These are phyloP conservation scores for Eucalyptus albens DNA, from an alignment of 345 rosid genomes.

Conservation along the genomic window DNA sequence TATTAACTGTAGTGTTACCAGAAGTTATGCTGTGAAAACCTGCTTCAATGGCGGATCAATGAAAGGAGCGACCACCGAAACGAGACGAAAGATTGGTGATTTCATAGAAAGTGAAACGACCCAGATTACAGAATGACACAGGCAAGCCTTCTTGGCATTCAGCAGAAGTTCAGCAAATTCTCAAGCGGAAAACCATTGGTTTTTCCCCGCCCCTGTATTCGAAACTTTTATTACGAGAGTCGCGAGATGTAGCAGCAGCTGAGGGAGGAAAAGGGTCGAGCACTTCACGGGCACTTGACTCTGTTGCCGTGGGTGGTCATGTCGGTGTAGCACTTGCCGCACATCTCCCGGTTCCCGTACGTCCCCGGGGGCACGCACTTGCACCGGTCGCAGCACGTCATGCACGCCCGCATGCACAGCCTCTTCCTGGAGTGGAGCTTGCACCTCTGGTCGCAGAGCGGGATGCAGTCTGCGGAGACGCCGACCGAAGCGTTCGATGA, in stretches of 20 bases:
- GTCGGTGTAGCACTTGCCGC: conserved; percentile 81
- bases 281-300: conserved; percentile 62
- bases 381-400: conserved; percentile 85
- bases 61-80: background rate
- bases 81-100: background rate
- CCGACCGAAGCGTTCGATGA: background rate
- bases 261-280: background rate
- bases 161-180: background rate
- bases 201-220: background rate
- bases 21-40: background rate
- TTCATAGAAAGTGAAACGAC: background rate
- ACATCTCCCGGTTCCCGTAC: conserved; percentile 67
- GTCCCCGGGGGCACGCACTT: conserved; percentile 97
- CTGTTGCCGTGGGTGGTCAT: conserved; percentile 63
- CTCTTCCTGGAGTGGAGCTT: conserved; percentile 58
- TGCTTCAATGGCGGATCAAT: background rate
- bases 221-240: background rate
- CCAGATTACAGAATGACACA: background rate
- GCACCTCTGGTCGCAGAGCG: conserved; percentile 68
- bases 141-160: background rate
- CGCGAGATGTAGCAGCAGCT: background rate
- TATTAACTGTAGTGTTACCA: no score
- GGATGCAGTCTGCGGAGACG: conserved; percentile 43
- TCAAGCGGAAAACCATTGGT: background rate
- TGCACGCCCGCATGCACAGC: conserved; percentile 66